phyloP scores from a whole-genome alignment of 352 stramenopile genomes.

The Phytophthora syringae region DNA sequence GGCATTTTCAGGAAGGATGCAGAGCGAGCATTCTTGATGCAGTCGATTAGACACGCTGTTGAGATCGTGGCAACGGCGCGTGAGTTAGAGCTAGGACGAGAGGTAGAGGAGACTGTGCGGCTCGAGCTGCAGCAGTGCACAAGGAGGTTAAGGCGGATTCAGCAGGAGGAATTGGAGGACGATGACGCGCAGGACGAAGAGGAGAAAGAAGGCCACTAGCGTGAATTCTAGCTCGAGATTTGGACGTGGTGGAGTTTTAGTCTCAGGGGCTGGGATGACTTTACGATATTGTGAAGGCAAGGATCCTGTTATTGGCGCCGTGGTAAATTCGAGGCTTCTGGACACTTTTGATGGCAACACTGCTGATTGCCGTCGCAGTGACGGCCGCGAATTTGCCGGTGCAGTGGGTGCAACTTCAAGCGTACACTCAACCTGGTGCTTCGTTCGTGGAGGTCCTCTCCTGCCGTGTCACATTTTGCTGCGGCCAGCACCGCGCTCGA shows the following conservation, averaged over 20 bases:
- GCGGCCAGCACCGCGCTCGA: constrained; percentile 13
- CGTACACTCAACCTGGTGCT: constrained; percentile 14
- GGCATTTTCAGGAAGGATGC: not conserved
- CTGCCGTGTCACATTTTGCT: constrained; percentile 27
- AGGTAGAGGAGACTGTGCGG: constrained; percentile 17
- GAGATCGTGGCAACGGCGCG: constrained; percentile 18
- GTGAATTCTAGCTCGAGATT: not conserved
- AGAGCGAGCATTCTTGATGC: constrained; percentile 15
- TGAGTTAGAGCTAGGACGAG: constrained; percentile 5
- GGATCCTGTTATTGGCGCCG: too few species aligned
- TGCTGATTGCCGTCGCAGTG: too few species aligned
- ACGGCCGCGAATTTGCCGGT: too few species aligned
- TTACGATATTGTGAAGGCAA: too few species aligned
- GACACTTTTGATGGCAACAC: too few species aligned
- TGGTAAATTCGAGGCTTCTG: too few species aligned
- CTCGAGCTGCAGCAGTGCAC: constrained; percentile 24
- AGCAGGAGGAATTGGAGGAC: constrained; percentile 11
- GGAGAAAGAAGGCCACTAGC: constrained; percentile 2
- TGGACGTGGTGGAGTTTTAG: not conserved
- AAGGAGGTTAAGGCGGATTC: constrained; percentile 24
- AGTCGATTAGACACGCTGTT: constrained; percentile 18
- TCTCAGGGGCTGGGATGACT: too few species aligned
- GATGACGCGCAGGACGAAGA: not conserved
- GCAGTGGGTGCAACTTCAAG: not conserved
- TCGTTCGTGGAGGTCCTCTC: constrained; percentile 9